Evolutionary conservation across 495 filamentous ascomycete genomes (phyloP).

Genomic region (Parmelia sp.): DNA sequence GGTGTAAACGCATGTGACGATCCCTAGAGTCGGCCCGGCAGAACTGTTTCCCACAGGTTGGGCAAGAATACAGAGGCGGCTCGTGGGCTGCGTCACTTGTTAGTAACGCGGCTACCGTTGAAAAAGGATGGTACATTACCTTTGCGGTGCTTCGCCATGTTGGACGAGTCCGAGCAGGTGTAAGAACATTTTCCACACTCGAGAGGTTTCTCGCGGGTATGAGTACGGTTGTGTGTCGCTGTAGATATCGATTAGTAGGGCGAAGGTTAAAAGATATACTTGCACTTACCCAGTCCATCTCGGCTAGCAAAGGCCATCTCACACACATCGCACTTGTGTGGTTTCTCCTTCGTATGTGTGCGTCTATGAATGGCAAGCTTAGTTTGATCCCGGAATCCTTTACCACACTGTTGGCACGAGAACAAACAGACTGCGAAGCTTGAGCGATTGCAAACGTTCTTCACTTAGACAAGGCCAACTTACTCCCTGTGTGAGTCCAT

Average conservation of each 20-base stretch:
- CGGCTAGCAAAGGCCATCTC: slow-evolving; percentile 45
- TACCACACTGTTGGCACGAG: slow-evolving; percentile 32
- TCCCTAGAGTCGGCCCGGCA: slow-evolving; percentile 19
- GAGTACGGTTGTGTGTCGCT: slow-evolving; percentile 49
- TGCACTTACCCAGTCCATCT: slow-evolving; percentile 33
- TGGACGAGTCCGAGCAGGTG: slow-evolving; percentile 22
- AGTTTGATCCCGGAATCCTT: slow-evolving; percentile 42
- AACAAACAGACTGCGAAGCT: background rate
- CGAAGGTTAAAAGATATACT: background rate
- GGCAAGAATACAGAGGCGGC: slow-evolving; percentile 17
- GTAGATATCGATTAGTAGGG: background rate
- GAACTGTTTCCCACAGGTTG: slow-evolving; percentile 18
- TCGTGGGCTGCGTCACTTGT: slow-evolving; percentile 10
- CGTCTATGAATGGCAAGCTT: slow-evolving; percentile 46
- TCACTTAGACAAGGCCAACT: background rate
- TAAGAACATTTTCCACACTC: slow-evolving; percentile 33
- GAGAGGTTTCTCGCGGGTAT: slow-evolving; percentile 48
- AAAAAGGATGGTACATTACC: background rate
- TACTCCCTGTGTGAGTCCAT: slow-evolving; percentile 16
- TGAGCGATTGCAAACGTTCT: background rate
- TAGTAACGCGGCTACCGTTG: background rate
- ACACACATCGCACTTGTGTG: slow-evolving; percentile 42
- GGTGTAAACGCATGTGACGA: slow-evolving; percentile 18
- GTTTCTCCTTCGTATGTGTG: slow-evolving; percentile 50
- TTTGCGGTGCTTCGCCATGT: slow-evolving; percentile 26